Base-by-base conservation (phyloP, 2,329 filamentous ascomycete genomes). In the Fonsecaea pedrosoi region DNA sequence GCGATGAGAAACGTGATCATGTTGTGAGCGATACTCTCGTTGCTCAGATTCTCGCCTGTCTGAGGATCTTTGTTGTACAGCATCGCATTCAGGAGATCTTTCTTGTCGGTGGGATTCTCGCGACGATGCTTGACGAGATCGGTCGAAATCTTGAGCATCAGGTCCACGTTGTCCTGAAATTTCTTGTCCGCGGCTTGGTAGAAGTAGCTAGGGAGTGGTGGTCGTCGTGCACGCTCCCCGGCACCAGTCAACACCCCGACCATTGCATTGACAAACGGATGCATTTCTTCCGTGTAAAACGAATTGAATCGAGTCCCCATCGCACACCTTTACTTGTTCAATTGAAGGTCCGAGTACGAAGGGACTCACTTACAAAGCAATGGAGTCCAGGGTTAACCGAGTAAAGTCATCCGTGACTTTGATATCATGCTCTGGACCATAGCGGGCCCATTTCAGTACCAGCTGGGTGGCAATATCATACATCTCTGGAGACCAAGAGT, bases 291-390 rank as follows among this genome's bases (percentile, higher is more conserved):
- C 35, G 82, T 82, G 73, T 92, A 92, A 77, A 89, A 92, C 0
- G 86, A 89, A 77, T 92, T 92, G 82, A 92, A 92, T n/a, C 90
- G 86, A 67, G 83, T 89, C 48, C 85, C 85, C 86, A 91, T 90
- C 12, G 86, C 81, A 75, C 89, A 90, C 2, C 25, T 25, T 25
- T 25, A 2, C 25, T 25, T 25, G 25, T 25, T 25, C 25, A 25
- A 25, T 3, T 25, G 25, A 25, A 3, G 25, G 3, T 25, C 25
- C 25, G 25, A 25, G 25, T 25, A 2, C 2, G 3, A 25, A 25
- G 2, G 25, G 25, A 25, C 25, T 25, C 25, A 25, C 25, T 25
- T 25, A 25, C 25, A 64, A 50, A 1, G 66, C 69, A 38, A 71
- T 68, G 2, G 66, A 62, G 37, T 69, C 64, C 15, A 68, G 54